phyloP scores from a whole-genome alignment of 805 yeast genomes.

The Ascoidea rubescens region DNA sequence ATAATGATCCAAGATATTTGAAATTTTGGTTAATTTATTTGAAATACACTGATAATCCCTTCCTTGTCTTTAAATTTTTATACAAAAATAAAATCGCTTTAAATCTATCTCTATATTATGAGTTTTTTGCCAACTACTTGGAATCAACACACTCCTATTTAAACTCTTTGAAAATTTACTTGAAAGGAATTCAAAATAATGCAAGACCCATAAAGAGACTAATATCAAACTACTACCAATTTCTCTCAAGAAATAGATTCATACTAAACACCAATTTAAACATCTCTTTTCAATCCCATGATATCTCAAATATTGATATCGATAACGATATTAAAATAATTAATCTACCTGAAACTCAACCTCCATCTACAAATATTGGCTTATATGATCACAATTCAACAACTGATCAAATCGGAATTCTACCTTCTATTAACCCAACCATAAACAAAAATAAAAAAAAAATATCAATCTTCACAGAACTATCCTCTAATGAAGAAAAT shows the following conservation, averaged over 20 bases:
- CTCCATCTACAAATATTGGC: slow-evolving; percentile 9
- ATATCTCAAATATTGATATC: slow-evolving; percentile 21
- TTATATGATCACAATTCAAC: slow-evolving; percentile 3
- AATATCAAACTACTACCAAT: slow-evolving; percentile 26
- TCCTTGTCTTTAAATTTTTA: slow-evolving; percentile 58
- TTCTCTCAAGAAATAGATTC: slow-evolving; percentile 24
- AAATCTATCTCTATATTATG: slow-evolving; percentile 58
- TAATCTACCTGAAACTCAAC: too few relatives aligned
- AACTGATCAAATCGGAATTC: neutral
- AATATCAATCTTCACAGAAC: neutral
- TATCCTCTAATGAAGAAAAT: neutral
- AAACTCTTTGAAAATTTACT: slow-evolving; percentile 49
- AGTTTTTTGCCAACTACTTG: slow-evolving; percentile 54
- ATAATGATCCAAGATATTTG: slow-evolving; percentile 72
- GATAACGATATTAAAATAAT: slow-evolving; percentile 13
- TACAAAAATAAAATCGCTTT: slow-evolving; percentile 60
- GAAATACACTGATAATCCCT: slow-evolving; percentile 50
- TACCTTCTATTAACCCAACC: neutral
- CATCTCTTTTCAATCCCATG: slow-evolving; percentile 21
- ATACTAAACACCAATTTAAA: slow-evolving; percentile 16
- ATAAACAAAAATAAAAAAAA: slow-evolving; percentile 10
- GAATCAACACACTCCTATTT: slow-evolving; percentile 32
- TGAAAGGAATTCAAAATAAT: slow-evolving; percentile 37
- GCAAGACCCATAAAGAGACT: slow-evolving; percentile 57
- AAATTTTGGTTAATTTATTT: slow-evolving; percentile 74